These are phyloP conservation scores for Osmanthus fragrans DNA, from an alignment of 257 asterid genomes.

Conservation along the genomic window DNA sequence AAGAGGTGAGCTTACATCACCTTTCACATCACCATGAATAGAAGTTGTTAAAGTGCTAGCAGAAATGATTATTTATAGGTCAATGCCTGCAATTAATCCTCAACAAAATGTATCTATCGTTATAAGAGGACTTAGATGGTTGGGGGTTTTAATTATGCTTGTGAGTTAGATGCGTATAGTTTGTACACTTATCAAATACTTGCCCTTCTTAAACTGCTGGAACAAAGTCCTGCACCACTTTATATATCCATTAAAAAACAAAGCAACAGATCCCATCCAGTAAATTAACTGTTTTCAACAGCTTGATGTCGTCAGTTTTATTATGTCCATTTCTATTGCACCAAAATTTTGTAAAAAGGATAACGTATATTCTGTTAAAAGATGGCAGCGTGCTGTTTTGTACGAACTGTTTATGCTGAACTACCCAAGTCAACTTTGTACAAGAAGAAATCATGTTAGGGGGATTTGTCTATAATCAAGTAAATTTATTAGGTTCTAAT, in stretches of 20 bases:
- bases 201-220: not conserved
- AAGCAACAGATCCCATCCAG: not conserved
- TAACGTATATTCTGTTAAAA: not conserved
- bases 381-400: not conserved
- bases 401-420: not conserved
- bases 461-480: not conserved
- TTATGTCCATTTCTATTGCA: not conserved
- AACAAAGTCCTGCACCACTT: not conserved
- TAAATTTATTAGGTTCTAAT: not conserved
- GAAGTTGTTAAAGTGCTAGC: not conserved
- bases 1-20: slow-evolving; percentile 57
- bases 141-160: not conserved
- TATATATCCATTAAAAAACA: not conserved
- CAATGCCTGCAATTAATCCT: not conserved
- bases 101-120: slow-evolving; percentile 5
- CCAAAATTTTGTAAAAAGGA: not conserved
- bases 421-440: not conserved
- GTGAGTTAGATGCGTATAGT: not conserved
- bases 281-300: not conserved
- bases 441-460: not conserved
- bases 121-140: not conserved
- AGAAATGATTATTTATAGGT: not conserved
- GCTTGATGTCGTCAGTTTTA: not conserved
- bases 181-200: not conserved
- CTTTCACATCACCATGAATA: not conserved